Base-by-base conservation (phyloP, 1,284 basidiomycete species). In the Calocybe gambosa region DNA sequence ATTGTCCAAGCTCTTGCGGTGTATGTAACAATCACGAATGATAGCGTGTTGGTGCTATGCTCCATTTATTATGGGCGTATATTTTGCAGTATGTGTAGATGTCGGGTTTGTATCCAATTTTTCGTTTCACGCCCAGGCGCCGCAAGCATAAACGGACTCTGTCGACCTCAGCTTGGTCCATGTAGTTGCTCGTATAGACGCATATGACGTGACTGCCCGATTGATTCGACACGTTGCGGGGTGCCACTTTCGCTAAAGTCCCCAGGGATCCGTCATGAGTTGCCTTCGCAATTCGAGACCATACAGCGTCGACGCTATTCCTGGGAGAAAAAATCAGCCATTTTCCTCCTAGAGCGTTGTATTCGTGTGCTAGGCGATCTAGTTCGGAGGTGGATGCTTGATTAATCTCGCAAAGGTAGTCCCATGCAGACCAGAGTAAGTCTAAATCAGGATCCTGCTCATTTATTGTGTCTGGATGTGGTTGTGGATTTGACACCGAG, bases 61-160 rank as follows among this genome's bases (percentile, higher is more conserved):
- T 57, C 63, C 62, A 69, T 6, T 51, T 41, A 43, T 69, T 69
- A 16, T 57, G 50, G 23, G 59, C 55, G 51, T 69, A 69, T n/a
- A 69, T 69, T 6, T 61, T 63, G 25, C 68, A 52, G 51, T 64
- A 52, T 2, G 68, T 66, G 52, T 68, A 69, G 20, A 63, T 61
- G 38, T 69, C 68, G 34, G 67, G 58, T 51, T 69, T 69, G 58
- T 68, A 68, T 5, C 62, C 63, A 46, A 68, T 68, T 46, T 59
- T 64, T 60, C 62, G 58, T 19, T 52, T 56, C 4, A 67, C 59
- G 2, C 67, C 66, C 21, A 61, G 52, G 13, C 39, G 50, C 37
- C 56, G 60, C 46, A 68, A 47, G 13, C 54, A 59, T 35, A 62
- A 56, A 51, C 66, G 56, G 39, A 68, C 46, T 38, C 47, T 48